Conservation (phyloP, 305 asterid species). For the Rubia balearica region DNA sequence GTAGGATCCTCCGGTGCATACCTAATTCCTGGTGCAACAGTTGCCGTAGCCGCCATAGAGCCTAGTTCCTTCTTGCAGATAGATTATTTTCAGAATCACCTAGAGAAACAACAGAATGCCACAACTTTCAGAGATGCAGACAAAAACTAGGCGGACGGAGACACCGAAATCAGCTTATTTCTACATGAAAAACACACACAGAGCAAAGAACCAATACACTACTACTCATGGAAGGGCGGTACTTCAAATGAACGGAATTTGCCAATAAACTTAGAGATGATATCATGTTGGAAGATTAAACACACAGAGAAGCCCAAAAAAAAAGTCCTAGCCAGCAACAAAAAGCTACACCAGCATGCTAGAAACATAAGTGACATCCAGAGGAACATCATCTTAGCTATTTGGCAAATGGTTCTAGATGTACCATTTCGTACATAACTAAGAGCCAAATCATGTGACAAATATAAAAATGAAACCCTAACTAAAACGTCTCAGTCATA, state of each 20-base stretch:
- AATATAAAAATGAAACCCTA: not conserved
- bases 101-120: not conserved
- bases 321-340: not conserved
- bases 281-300: not conserved
- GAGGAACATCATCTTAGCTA: not conserved
- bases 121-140: not conserved
- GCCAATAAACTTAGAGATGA: not conserved
- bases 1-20: constrained; percentile 96
- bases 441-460: not conserved
- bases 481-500: not conserved
- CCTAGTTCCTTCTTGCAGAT: constrained; percentile 6
- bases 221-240: not conserved
- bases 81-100: not conserved
- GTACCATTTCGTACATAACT: not conserved
- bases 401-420: not conserved
- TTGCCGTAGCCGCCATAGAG: constrained; percentile 62
- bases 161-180: not conserved
- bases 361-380: too few relatives aligned
- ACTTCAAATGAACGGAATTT: too few relatives aligned
- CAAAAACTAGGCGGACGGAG: not conserved
- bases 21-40: constrained; percentile 47
- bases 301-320: not conserved
- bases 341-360: not conserved
- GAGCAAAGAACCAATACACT: not conserved
- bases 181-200: not conserved